phyloP scores from a whole-genome alignment of 2,329 filamentous ascomycete genomes.

The Botryosphaeria dothidea region DNA sequence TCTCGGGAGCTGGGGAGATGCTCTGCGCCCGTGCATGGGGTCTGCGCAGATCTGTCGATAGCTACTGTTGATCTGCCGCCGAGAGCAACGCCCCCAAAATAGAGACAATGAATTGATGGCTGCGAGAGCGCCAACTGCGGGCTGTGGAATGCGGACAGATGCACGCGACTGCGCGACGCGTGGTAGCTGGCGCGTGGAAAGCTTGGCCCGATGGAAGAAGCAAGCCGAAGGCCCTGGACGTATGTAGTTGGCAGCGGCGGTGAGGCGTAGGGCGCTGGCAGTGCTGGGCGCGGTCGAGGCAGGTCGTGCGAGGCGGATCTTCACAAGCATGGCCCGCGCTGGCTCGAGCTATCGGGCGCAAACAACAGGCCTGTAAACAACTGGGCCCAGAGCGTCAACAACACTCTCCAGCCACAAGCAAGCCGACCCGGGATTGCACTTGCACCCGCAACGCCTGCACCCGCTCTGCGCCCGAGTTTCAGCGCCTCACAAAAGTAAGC shows the following conservation, averaged over 20 bases:
- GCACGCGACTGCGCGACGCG: not conserved
- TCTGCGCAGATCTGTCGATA: constrained; percentile 7
- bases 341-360: constrained; percentile 9
- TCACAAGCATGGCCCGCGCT: constrained; percentile 6
- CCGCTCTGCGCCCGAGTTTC: not conserved
- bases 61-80: constrained; percentile 8
- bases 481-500: not conserved
- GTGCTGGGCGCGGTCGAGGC: constrained; percentile 5
- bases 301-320: constrained; percentile 1
- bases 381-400: constrained; percentile 7
- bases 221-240: not conserved
- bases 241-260: constrained; percentile 4
- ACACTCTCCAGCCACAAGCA: not conserved
- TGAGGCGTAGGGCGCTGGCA: constrained; percentile 7
- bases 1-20: not conserved
- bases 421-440: not conserved
- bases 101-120: not conserved
- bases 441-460: not conserved
- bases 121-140: not conserved
- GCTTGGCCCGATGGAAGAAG: not conserved
- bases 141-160: not conserved
- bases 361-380: constrained; percentile 1
- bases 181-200: constrained; percentile 7
- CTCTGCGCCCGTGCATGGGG: constrained; percentile 2
- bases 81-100: not conserved